phyloP scores from a whole-genome alignment of 352 stramenopile species.

The Phytophthora fragariae region DNA sequence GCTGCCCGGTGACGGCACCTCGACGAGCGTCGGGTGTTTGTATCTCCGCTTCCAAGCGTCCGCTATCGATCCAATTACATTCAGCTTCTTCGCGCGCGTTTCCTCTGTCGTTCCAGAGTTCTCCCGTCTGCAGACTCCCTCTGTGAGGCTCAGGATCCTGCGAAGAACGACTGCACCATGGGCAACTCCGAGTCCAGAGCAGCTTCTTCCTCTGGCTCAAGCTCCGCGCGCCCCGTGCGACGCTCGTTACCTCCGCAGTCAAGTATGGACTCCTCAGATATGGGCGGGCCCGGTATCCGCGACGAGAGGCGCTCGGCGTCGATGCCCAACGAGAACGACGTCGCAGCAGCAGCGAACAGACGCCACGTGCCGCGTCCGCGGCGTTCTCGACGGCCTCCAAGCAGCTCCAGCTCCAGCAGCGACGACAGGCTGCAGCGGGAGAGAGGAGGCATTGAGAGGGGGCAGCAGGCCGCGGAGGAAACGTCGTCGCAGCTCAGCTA shows the following conservation, averaged over 20 bases:
- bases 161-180: slow-evolving; percentile 41
- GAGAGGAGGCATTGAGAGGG: slow-evolving; percentile 75
- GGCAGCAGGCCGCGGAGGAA: slow-evolving; percentile 79
- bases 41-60: slow-evolving; percentile 13
- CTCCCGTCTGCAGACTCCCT: background rate
- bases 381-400: slow-evolving; percentile 23
- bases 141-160: slow-evolving; percentile 20
- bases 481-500: slow-evolving; percentile 81
- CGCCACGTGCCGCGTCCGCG: slow-evolving; percentile 19
- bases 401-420: slow-evolving; percentile 36
- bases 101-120: background rate
- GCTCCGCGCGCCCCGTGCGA: slow-evolving; percentile 15
- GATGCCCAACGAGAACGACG: slow-evolving; percentile 32
- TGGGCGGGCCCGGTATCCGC: background rate
- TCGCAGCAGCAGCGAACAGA: slow-evolving; percentile 13
- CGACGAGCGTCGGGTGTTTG: slow-evolving; percentile 29
- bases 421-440: slow-evolving; percentile 42
- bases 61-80: background rate
- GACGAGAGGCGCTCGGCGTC: slow-evolving; percentile 39
- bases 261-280: slow-evolving; percentile 21
- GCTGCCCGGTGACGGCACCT: slow-evolving; percentile 11
- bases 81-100: slow-evolving; percentile 13
- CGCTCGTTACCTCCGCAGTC: slow-evolving; percentile 29
- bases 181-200: slow-evolving; percentile 65
- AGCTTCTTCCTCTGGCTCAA: slow-evolving; percentile 34